Base-by-base conservation (phyloP, 2,329 filamentous ascomycete species). In the Amesomyces nigricolor region DNA sequence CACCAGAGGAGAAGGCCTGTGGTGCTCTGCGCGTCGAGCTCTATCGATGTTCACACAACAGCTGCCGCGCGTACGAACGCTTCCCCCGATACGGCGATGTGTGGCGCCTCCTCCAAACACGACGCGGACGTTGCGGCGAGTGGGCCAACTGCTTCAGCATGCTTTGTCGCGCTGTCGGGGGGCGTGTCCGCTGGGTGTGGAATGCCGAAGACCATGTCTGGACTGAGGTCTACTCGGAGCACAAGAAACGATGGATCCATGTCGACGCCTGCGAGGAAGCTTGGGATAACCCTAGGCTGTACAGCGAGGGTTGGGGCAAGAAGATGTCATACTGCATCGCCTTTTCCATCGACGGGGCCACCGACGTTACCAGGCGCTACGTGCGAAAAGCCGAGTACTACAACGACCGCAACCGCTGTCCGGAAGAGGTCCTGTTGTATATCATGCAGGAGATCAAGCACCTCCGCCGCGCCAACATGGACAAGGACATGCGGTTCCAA, bases 101-200 rank as follows among this genome's bases (percentile, higher is more conserved):
- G 26, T 97, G 95, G 85, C 86, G 91, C 49, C 74, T 97, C 58
- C 75, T 99, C 43, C 88, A 96, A 70, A 95, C 90, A 29, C 80
- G 89, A 63, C 82, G 88, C 63, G 94, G 94, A 37, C 86, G 94
- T 63, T 87, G 87, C 58, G 94, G 94, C 59, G 94, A 99, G 75
- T 97, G 94, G 91, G 91, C 90, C 62, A 97, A 96, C 73, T 96
- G 91, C 78, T 99, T 99, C 75, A 92, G 87, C 74, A 97, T 97
- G 94, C 80, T 99, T 51, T 97, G 92, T 76, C 84, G 92, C 58
- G 94, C 94, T 4, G 84, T 97, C 13, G 92, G 92, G 48, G 89
- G 88, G 58, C 83, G 92, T 58, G 91, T 96, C 22, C 84, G 94
- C 66, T 99, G 94, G 94, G 88, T 99, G 10, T 99, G 94, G 94